phyloP scores from a whole-genome alignment of 345 rosid genomes.

The sweet orange (Citrus sinensis) region DNA sequence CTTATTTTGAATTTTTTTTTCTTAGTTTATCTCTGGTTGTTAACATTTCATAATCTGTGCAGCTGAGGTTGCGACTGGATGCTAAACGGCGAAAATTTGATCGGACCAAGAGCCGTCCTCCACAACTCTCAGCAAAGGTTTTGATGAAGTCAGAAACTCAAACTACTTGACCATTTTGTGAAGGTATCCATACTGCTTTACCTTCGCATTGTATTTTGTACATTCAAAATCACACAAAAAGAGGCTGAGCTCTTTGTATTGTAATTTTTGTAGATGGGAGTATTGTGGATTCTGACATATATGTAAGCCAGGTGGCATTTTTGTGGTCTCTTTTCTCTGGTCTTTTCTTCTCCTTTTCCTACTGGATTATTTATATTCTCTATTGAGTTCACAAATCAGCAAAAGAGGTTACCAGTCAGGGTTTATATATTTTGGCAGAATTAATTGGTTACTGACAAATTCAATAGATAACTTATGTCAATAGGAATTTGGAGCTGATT shows the following conservation, averaged over 20 bases:
- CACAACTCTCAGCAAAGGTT: background rate
- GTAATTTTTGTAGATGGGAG: conserved; percentile 5
- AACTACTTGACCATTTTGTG: background rate
- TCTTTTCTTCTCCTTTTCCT: background rate
- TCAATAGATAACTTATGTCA: background rate
- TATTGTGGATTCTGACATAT: background rate
- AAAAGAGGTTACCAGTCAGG: background rate
- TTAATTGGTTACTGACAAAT: background rate
- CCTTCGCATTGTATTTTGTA: background rate
- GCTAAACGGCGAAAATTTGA: conserved; percentile 36
- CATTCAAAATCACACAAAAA: background rate
- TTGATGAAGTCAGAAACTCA: background rate
- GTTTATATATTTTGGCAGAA: background rate
- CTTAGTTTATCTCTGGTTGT: background rate
- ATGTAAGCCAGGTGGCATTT: background rate
- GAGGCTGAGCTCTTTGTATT: background rate
- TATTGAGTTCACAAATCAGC: background rate
- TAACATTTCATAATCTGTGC: conserved; percentile 22
- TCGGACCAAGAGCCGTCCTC: conserved; percentile 1
- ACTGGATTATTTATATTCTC: background rate
- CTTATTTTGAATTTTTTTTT: background rate
- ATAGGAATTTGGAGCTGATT: background rate
- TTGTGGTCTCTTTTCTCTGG: background rate
- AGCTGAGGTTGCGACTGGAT: conserved; percentile 56
- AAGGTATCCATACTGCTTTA: background rate